Base-by-base conservation (phyloP, 116 monocot genomes). In the Thalassia testudinum region DNA sequence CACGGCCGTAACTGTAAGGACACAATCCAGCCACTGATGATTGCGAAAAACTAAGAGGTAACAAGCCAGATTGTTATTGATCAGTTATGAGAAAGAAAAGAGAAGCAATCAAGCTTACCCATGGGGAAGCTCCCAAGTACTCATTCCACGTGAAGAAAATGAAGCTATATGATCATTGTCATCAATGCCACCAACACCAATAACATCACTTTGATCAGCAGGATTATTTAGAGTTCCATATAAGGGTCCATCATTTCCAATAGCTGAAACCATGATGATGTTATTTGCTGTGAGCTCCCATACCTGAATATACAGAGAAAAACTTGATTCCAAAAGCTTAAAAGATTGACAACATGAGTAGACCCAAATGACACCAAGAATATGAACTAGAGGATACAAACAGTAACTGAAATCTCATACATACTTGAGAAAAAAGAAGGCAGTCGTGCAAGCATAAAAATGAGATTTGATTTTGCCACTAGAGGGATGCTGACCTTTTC, bases 261-360 rank as follows among this genome's bases (percentile, higher is more conserved):
- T 99, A 38, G 99, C 99, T 49, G 99, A 99, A 52, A 99, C 75
- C 99, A 99, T 99, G 53, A 99, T 99, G 25, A 99, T 75, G 58
- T 99, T 99, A 72, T 90, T 99, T 70, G 99, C 99, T 47, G 99
- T 99, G 47, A 99, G 68, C 66, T 99, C 99, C 97, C 99, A 99
- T 17, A 99, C 90, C 99, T 99, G 73, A 34, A 34, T 10, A 34
- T 10, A 34, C 6, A 3, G 30, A 5, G 30, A 34, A 34, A 34
- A 34, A 5, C 44, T 44, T 44, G 5, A 19, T 44, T 13, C 13
- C 13, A 44, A 7, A 13, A 38, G 5, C 13, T 38, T 38, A 7
- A 7, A 38, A 38, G 38, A 5, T 13, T 38, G 13, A 38, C 21
- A 49, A 49, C 49, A 49, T 26, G n/a, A 53, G 5, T 28, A 25